Evolutionary conservation across 208 protist genomes (phyloP), one percentile per base, ranked within the genome.

Genomic region (Leishmania braziliensis): DNA sequence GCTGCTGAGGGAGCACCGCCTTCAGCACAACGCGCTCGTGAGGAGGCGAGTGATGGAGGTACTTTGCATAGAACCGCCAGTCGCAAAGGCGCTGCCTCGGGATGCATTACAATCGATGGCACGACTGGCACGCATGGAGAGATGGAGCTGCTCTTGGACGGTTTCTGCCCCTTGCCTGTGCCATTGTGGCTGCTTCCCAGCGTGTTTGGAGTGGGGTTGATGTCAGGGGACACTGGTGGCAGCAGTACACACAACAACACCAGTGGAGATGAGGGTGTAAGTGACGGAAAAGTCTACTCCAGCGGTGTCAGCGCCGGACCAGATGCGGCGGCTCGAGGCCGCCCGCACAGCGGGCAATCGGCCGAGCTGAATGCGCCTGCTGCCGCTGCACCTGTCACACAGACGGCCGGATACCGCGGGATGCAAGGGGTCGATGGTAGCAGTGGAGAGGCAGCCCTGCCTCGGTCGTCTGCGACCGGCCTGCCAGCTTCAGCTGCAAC

Each of bases 161-260:
- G 80, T 39, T 63, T 71, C 51, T 89, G 88, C 58, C 65, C 65
- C 0, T 79, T 89, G 50, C 88, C 88, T 5, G 86, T 83, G 33
- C 88, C 88, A 16, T 39, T 85, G 60, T 91, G 88, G 88, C 68
- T 77, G 18, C 79, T 91, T 20, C 83, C 88, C 36, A 75, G 63
- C 46, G 63, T 79, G 10, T 79, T 90, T n/a, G 77, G 79, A 9
- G 56, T 54, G 75, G 26, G 50, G 2, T n/a, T 76, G 46, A 20
- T 65, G 16, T 29, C 62, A 2, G 78, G 78, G 50, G 77, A 43
- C 51, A 50, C n/a, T 36, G 51, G n/a, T 16, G 54, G 66, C 33
- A 65, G 58, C 60, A 33, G 36, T 18, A 10, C 2, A 14, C 74
- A 29, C 33, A 5, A 33, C 72, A 18, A n/a, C 63, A 73, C 69